A percentile compares a stretch with the other conserved stretches of the same genome.
phyloP scores from a whole-genome alignment of 305 asterid genomes.

The Salvia sclarea region DNA sequence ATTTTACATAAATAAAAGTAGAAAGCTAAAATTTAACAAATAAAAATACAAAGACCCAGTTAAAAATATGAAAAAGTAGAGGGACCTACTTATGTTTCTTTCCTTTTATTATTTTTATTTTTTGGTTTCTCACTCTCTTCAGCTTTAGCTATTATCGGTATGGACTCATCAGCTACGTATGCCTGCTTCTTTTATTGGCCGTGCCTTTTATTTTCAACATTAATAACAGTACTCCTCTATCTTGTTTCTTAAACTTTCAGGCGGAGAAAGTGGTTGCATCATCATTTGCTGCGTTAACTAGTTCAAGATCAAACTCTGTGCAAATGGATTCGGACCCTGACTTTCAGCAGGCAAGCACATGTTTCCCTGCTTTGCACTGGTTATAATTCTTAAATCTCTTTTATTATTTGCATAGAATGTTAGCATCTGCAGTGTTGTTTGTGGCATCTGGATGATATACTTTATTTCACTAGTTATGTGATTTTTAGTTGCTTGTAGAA shows the following conservation, averaged over 20 bases:
- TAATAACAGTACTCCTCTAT: constrained; percentile 28
- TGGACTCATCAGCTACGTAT: constrained; percentile 27
- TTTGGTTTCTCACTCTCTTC: constrained; percentile 29
- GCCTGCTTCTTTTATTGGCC: constrained; percentile 26
- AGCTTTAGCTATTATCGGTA: constrained; percentile 5
- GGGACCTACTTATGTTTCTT: neutral
- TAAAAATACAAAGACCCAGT: neutral
- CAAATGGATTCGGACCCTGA: constrained; percentile 40
- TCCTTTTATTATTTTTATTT: neutral
- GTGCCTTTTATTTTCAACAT: constrained; percentile 17
- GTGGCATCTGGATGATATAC: constrained; percentile 28
- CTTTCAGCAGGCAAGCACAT: constrained; percentile 69
- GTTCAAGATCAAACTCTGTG: constrained; percentile 40
- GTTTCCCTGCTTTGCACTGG: constrained; percentile 26
- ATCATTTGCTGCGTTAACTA: constrained; percentile 62
- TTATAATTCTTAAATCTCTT: no score
- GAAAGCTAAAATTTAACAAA: neutral
- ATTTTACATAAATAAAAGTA: neutral
- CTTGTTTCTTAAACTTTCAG: constrained; percentile 45
- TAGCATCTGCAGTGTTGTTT: neutral
- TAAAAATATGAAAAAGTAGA: neutral
- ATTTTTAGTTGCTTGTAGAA: constrained; percentile 19
- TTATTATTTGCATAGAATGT: neutral
- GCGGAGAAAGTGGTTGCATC: constrained; percentile 78
- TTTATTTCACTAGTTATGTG: constrained; percentile 23